These are phyloP conservation scores for Pseudotsuga menziesii DNA, from an alignment of 75 land plant species.

Conservation along the genomic window DNA sequence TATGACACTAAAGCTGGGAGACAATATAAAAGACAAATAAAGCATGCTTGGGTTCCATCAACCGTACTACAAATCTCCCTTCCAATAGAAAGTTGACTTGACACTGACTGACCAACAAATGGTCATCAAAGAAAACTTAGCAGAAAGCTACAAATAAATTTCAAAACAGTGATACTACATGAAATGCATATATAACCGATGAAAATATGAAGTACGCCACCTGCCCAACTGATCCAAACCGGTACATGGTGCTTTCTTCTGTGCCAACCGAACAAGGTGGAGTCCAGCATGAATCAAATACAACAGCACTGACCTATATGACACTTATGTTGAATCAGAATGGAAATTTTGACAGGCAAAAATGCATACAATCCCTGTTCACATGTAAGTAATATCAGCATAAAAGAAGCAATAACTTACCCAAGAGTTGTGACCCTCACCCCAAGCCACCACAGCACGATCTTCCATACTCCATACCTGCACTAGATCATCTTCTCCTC, in stretches of 20 bases:
- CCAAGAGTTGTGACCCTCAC: constrained; percentile 49
- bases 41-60: no score
- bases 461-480: constrained; percentile 55
- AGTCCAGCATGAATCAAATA: constrained; percentile 40
- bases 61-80: no score
- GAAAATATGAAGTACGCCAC: neutral
- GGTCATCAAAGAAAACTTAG: no score
- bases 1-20: no score
- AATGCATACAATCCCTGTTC: neutral
- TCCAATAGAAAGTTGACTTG: no score
- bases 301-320: constrained; percentile 38
- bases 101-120: no score
- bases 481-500: constrained; percentile 44
- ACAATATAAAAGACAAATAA: no score
- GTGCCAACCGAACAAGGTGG: constrained; percentile 22
- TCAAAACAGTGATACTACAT: neutral
- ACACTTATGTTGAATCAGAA: constrained; percentile 1
- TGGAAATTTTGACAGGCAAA: neutral
- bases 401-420: constrained; percentile 9
- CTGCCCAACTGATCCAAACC: constrained; percentile 49
- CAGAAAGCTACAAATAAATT: no score
- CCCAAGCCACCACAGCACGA: constrained; percentile 47
- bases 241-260: constrained; percentile 28
- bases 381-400: neutral
- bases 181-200: no score